These are phyloP conservation scores for Miscanthus lutarioriparius DNA, from an alignment of 176 grass and related monocot genomes.

Conservation along the genomic window DNA sequence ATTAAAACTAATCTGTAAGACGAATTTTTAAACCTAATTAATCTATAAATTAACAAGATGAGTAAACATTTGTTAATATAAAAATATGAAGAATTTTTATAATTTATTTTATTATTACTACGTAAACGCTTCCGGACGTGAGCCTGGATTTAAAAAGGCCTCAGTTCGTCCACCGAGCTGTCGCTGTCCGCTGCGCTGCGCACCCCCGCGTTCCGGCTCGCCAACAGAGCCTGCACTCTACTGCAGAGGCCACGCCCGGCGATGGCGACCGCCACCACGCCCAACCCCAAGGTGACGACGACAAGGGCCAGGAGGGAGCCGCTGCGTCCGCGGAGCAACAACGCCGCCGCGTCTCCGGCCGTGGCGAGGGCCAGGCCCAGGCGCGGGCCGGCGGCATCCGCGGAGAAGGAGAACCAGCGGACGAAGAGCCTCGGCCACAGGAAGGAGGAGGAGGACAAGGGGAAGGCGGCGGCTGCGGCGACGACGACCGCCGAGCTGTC, in stretches of 20 bases:
- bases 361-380: conserved; percentile 22
- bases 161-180: not conserved
- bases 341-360: conserved; percentile 1
- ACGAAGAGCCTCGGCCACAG: not conserved
- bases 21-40: too few relatives aligned
- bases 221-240: not conserved
- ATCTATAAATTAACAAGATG: too few relatives aligned
- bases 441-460: conserved; percentile 24
- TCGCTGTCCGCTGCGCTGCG: not conserved
- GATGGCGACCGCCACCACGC: conserved; percentile 15
- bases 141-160: too few relatives aligned
- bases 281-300: conserved; percentile 22
- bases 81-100: too few relatives aligned
- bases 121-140: too few relatives aligned
- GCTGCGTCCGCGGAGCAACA: conserved; percentile 47
- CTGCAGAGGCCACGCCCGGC: not conserved
- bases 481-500: not conserved
- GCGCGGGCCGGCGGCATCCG: not conserved
- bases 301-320: conserved; percentile 46
- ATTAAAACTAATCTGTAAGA: too few relatives aligned
- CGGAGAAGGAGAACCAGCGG: conserved; percentile 62
- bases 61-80: too few relatives aligned
- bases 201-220: not conserved
- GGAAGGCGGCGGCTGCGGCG: not conserved
- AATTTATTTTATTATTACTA: too few relatives aligned